A percentile compares a stretch with the other conserved stretches of the same genome.
These are phyloP conservation scores for Syzygium oleosum DNA, from an alignment of 345 rosid genomes.

Conservation along the genomic window DNA sequence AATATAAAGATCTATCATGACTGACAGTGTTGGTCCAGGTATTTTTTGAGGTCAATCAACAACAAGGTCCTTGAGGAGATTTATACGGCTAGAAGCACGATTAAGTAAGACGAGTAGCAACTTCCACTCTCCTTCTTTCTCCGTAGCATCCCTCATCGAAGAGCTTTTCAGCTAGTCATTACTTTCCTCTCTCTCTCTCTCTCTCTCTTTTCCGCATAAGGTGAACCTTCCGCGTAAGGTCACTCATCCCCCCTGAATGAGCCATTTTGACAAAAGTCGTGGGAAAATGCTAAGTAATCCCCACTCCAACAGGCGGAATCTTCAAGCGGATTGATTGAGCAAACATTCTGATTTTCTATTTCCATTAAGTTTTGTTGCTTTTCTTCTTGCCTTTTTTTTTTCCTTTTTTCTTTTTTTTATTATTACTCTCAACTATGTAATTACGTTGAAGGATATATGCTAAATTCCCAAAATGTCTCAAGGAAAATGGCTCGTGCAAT, in stretches of 20 bases:
- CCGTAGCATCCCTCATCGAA: not conserved
- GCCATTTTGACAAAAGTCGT: not conserved
- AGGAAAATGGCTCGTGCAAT: not conserved
- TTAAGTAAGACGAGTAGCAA: not conserved
- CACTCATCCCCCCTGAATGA: not conserved
- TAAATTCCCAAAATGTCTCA: too few relatives aligned
- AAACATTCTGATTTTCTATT: not conserved
- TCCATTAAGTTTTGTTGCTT: not conserved
- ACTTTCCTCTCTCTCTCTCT: not conserved
- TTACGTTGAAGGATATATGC: too few relatives aligned
- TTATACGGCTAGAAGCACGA: not conserved
- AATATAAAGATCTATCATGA: too few relatives aligned
- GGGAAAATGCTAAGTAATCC: not conserved
- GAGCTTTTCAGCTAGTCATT: not conserved
- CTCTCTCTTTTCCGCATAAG: not conserved
- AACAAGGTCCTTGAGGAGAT: not conserved
- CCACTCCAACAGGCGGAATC: not conserved
- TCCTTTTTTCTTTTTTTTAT: too few relatives aligned
- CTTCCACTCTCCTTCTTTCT: not conserved
- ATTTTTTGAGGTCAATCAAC: not conserved
- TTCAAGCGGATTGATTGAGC: not conserved
- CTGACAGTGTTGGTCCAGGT: too few relatives aligned
- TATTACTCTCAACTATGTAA: too few relatives aligned
- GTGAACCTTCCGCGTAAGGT: not conserved
- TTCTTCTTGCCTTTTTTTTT: not conserved